phyloP scores from a whole-genome alignment of 192 early-diverging fungal species.

The Obelidium mucronatum region DNA sequence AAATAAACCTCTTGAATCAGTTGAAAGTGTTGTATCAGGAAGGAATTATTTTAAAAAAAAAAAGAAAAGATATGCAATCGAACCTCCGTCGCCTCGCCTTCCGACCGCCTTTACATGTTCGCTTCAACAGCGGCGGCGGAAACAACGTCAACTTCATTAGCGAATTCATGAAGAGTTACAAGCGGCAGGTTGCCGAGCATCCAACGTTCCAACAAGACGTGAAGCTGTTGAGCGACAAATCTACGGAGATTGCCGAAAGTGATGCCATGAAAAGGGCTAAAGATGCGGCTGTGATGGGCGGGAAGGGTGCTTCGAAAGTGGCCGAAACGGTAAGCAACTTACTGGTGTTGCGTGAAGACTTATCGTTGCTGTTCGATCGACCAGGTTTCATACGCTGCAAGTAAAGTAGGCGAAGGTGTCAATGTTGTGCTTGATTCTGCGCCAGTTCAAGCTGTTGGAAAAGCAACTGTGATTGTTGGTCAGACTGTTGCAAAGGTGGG shows the following conservation, averaged over 20 bases:
- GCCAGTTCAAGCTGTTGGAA: constrained; percentile 82
- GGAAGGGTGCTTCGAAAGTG: constrained; percentile 53
- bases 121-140: not conserved
- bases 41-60: too few species aligned
- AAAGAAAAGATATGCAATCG: too few species aligned
- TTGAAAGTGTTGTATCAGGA: too few species aligned
- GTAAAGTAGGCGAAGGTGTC: constrained; percentile 54
- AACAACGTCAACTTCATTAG: constrained; percentile 61
- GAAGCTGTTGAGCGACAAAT: constrained; percentile 86
- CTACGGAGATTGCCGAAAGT: constrained; percentile 81
- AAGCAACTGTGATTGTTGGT: constrained; percentile 55
- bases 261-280: constrained; percentile 90
- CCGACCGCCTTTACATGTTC: too few species aligned
- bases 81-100: too few species aligned
- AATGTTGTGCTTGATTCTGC: constrained; percentile 49
- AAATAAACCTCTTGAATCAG: too few species aligned
- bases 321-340: constrained; percentile 63
- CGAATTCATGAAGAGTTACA: constrained; percentile 89
- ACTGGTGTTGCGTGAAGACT: too few species aligned
- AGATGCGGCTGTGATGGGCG: constrained; percentile 47
- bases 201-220: constrained; percentile 91
- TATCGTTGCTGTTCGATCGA: too few species aligned
- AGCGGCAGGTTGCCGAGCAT: constrained; percentile 93
- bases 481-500: constrained; percentile 51
- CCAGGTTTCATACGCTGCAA: constrained; percentile 21